Percentiles rank a stretch among this genome's conserved stretches.
Conservation (phyloP, 2,329 filamentous ascomycete genomes). For the Fusarium marasasianum region DNA sequence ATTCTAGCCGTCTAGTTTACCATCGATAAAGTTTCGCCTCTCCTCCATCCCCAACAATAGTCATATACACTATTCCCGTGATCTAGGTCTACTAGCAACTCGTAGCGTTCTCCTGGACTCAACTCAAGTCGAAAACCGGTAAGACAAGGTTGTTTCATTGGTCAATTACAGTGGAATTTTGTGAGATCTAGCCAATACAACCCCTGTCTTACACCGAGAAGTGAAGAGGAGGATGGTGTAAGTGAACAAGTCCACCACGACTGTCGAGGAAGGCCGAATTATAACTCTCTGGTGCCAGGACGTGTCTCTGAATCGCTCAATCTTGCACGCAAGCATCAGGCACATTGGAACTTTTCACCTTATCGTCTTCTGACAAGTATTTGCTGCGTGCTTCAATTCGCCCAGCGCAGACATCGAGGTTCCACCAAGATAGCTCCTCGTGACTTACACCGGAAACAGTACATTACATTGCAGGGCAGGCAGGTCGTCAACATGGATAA, state of each 20-base stretch:
- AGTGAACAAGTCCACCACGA: slow-evolving; percentile 49
- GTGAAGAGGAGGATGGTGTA: slow-evolving; percentile 48
- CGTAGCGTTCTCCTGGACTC: slow-evolving; percentile 22
- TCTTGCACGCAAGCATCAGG: slow-evolving; percentile 52
- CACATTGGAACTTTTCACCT: slow-evolving; percentile 53
- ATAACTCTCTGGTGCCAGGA: slow-evolving; percentile 53
- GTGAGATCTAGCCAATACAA: slow-evolving; percentile 41
- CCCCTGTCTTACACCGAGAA: slow-evolving; percentile 31
- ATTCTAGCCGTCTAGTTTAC: slow-evolving; percentile 1
- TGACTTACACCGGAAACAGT: slow-evolving; percentile 51
- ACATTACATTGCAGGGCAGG: slow-evolving; percentile 36
- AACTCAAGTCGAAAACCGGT: slow-evolving; percentile 41
- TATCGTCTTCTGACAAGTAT: slow-evolving; percentile 51
- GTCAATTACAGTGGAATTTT: slow-evolving; percentile 31
- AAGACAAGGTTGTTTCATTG: slow-evolving; percentile 44
- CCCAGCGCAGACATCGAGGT: slow-evolving; percentile 50
- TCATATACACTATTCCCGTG: slow-evolving; percentile 21
- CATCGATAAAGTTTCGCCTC: slow-evolving; percentile 22
- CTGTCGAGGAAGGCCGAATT: slow-evolving; percentile 50
- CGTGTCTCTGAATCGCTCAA: slow-evolving; percentile 51
- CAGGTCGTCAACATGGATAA: slow-evolving; percentile 50
- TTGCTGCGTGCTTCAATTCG: slow-evolving; percentile 50
- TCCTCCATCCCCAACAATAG: slow-evolving; percentile 4
- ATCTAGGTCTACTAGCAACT: slow-evolving; percentile 14
- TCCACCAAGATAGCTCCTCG: slow-evolving; percentile 51